These are phyloP conservation scores for Penicillium arizonense DNA, from an alignment of 495 filamentous ascomycete species.

Conservation along the genomic window DNA sequence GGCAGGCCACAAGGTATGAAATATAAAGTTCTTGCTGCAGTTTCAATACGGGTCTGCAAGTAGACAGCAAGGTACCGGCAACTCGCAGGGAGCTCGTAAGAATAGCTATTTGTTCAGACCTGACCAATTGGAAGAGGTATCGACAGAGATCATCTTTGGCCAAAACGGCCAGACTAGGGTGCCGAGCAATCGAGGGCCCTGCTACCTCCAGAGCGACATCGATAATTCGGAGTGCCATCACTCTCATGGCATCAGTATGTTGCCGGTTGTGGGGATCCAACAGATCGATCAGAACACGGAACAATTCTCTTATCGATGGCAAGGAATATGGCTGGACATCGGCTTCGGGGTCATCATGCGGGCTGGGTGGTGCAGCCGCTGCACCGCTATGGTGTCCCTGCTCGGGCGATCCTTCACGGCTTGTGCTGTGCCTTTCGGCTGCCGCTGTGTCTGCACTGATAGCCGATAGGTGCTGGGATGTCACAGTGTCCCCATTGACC, in stretches of 20 bases:
- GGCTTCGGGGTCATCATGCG: slow-evolving; percentile 33
- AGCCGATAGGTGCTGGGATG: slow-evolving; percentile 45
- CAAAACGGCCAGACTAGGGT: slow-evolving; percentile 81
- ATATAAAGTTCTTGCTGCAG: slow-evolving; percentile 96
- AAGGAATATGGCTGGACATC: slow-evolving; percentile 86
- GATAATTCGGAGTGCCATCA: slow-evolving; percentile 96
- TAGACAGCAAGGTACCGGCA: slow-evolving; percentile 84
- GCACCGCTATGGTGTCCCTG: slow-evolving; percentile 42
- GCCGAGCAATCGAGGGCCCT: slow-evolving; percentile 90
- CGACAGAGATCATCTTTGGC: slow-evolving; percentile 94
- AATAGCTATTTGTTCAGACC: slow-evolving; percentile 92
- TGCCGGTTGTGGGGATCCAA: slow-evolving; percentile 89
- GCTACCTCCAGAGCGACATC: slow-evolving; percentile 97
- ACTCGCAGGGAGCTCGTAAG: slow-evolving; percentile 90
- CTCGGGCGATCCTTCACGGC: slow-evolving; percentile 34
- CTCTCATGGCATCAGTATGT: slow-evolving; percentile 90
- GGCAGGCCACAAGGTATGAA: slow-evolving; percentile 89
- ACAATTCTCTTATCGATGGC: slow-evolving; percentile 89
- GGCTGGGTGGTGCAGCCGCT: slow-evolving; percentile 42
- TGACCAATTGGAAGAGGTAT: slow-evolving; percentile 93
- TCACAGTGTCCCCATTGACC: slow-evolving; percentile 67
- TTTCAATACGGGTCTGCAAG: slow-evolving; percentile 89
- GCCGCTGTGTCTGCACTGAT: slow-evolving; percentile 42
- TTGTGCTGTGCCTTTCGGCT: slow-evolving; percentile 34
- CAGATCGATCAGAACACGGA: slow-evolving; percentile 91